Conservation (phyloP, 2,329 filamentous ascomycete species). For the Neofusicoccum laricinum region DNA sequence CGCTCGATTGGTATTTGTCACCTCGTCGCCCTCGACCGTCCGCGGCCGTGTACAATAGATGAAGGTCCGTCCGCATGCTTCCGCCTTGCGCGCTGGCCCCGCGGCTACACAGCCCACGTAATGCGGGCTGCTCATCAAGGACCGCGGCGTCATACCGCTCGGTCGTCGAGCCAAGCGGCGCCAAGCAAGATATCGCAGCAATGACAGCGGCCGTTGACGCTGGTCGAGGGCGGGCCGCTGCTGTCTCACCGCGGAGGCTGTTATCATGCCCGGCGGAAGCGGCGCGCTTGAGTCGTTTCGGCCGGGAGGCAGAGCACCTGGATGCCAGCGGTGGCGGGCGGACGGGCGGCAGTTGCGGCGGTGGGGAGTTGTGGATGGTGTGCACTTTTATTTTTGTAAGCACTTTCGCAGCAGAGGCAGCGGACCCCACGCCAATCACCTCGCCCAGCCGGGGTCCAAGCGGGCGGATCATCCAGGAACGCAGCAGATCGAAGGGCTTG, state of each 20-base stretch:
- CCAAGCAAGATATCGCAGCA: constrained; percentile 1
- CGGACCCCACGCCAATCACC: constrained; percentile 10
- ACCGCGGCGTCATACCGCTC: neutral
- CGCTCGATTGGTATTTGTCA: neutral
- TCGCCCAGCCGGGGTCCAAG: constrained; percentile 1
- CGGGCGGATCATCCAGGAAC: constrained; percentile 12
- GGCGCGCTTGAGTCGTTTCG: neutral
- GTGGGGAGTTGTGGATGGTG: neutral
- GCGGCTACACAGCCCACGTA: neutral
- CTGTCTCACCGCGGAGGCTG: neutral
- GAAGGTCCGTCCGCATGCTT: neutral
- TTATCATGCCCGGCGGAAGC: constrained; percentile 1
- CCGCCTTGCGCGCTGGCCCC: neutral
- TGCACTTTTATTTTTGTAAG: constrained; percentile 11
- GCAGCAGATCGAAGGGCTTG: neutral
- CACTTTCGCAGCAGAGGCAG: neutral
- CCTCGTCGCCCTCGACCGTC: neutral
- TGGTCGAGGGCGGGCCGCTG: neutral
- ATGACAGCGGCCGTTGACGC: neutral
- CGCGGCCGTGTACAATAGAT: neutral
- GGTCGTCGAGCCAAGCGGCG: neutral
- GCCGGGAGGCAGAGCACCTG: neutral
- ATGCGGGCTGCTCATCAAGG: no score
- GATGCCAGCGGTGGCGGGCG: neutral
- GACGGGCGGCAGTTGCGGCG: neutral